phyloP scores from a whole-genome alignment of 768 basidiomycete species.

The Trichaptum fuscoviolaceum region DNA sequence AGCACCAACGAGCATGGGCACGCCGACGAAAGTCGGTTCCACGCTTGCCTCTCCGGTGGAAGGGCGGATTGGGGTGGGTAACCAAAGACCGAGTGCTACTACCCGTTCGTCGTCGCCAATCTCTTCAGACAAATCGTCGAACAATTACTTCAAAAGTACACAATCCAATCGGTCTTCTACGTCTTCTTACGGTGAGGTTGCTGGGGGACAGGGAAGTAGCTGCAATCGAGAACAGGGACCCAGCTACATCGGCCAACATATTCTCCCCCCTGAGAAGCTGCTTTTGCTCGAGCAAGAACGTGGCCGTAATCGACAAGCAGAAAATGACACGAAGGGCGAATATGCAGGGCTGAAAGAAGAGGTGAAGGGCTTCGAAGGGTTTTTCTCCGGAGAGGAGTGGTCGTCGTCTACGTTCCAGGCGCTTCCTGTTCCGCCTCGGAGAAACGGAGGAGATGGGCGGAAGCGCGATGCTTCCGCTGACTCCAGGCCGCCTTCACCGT shows the following conservation, averaged over 20 bases:
- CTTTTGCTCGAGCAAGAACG: slow-evolving; percentile 28
- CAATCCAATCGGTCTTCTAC: slow-evolving; percentile 48
- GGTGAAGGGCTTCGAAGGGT: background rate
- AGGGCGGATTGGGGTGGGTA: background rate
- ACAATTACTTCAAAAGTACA: slow-evolving; percentile 45
- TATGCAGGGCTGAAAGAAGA: background rate
- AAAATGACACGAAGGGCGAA: background rate
- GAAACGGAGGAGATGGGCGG: slow-evolving; percentile 10
- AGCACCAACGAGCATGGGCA: slow-evolving; percentile 13
- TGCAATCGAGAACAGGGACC: background rate
- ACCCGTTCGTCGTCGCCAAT: slow-evolving; percentile 59
- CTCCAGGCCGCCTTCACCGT: slow-evolving; percentile 29
- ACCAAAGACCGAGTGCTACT: slow-evolving; percentile 34
- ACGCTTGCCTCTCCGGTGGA: slow-evolving; percentile 17
- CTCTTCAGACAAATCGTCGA: slow-evolving; percentile 51
- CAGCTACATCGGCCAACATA: slow-evolving; percentile 36
- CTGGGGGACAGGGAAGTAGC: background rate
- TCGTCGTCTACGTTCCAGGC: slow-evolving; percentile 19
- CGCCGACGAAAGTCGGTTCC: slow-evolving; percentile 10
- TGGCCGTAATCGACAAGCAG: background rate
- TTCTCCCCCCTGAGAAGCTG: slow-evolving; percentile 54
- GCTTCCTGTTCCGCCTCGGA: slow-evolving; percentile 36
- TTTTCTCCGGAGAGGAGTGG: background rate
- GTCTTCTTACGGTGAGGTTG: slow-evolving; percentile 47
- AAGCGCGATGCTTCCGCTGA: slow-evolving; percentile 1